Percentiles rank a stretch among this genome's conserved stretches.
phyloP scores from a whole-genome alignment of 2,329 filamentous ascomycete species.

The Aspergillus cejpii region DNA sequence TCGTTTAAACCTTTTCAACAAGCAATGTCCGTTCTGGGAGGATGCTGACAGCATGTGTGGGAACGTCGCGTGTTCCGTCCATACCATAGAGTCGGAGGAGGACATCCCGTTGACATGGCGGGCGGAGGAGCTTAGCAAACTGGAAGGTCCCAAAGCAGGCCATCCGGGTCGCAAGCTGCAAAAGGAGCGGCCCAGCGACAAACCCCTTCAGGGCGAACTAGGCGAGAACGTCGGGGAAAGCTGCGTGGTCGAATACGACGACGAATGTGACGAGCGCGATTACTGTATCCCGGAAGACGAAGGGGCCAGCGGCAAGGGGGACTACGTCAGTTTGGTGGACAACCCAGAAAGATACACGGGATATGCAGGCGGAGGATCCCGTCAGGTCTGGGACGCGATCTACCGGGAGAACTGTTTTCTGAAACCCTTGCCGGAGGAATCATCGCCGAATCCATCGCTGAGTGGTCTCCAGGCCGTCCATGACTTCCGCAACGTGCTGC shows the following conservation, averaged over 20 bases:
- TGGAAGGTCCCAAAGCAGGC: constrained; percentile 82
- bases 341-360: constrained; percentile 96
- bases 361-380: constrained; percentile 75
- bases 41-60: constrained; percentile 92
- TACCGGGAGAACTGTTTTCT: constrained; percentile 96
- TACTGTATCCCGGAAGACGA: constrained; percentile 97
- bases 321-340: constrained; percentile 89
- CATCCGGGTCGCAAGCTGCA: constrained; percentile 75
- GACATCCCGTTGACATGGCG: constrained; percentile 91
- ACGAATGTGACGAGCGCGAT: constrained; percentile 92
- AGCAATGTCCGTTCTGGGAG: constrained; percentile 91
- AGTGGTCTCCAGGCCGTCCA: constrained; percentile 51
- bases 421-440: constrained; percentile 35
- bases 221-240: constrained; percentile 87
- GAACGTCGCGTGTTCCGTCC: constrained; percentile 92
- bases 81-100: constrained; percentile 89
- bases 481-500: constrained; percentile 56
- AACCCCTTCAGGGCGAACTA: constrained; percentile 72
- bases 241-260: constrained; percentile 94
- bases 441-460: constrained; percentile 30
- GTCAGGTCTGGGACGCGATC: constrained; percentile 92
- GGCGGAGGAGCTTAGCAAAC: constrained; percentile 81
- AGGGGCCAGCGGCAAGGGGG: constrained; percentile 74
- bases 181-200: constrained; percentile 58
- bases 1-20: constrained; percentile 88